Evolutionary conservation across 2,329 filamentous ascomycete genomes (phyloP).

Genomic region (Aspergillus ochraceus): DNA sequence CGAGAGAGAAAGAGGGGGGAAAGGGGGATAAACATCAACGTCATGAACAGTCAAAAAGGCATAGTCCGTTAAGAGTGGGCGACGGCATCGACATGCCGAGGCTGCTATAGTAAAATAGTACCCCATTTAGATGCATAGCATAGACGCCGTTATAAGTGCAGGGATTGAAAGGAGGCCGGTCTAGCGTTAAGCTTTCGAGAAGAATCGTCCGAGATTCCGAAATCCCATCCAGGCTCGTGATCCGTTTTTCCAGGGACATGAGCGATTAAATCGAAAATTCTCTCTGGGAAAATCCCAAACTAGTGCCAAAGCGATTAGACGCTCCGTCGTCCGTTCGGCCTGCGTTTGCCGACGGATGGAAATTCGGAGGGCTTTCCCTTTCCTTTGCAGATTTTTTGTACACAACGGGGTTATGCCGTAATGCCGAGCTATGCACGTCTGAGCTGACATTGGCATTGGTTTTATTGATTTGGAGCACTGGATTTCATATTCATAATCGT

Average conservation of each 20-base stretch:
- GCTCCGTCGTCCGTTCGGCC: constrained; percentile 13
- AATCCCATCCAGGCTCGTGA: constrained; percentile 9
- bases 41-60: constrained; percentile 8
- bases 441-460: not conserved
- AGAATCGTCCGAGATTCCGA: constrained; percentile 6
- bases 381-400: not conserved
- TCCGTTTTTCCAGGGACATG: not conserved
- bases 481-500: no score
- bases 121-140: constrained; percentile 2
- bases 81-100: no score
- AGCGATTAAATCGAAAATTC: not conserved
- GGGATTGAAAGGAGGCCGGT: not conserved
- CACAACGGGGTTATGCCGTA: constrained; percentile 6
- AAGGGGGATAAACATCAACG: not conserved
- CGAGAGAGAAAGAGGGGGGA: not conserved
- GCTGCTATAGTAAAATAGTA: not conserved
- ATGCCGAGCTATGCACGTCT: constrained; percentile 4
- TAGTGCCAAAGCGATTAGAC: constrained; percentile 7
- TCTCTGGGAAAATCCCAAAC: not conserved
- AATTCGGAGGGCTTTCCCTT: not conserved
- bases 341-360: constrained; percentile 15
- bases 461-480: not conserved
- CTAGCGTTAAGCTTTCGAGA: constrained; percentile 15
- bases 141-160: not conserved
- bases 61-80: not conserved